phyloP scores from a whole-genome alignment of 192 early-diverging fungal species.

The Podila horticola region DNA sequence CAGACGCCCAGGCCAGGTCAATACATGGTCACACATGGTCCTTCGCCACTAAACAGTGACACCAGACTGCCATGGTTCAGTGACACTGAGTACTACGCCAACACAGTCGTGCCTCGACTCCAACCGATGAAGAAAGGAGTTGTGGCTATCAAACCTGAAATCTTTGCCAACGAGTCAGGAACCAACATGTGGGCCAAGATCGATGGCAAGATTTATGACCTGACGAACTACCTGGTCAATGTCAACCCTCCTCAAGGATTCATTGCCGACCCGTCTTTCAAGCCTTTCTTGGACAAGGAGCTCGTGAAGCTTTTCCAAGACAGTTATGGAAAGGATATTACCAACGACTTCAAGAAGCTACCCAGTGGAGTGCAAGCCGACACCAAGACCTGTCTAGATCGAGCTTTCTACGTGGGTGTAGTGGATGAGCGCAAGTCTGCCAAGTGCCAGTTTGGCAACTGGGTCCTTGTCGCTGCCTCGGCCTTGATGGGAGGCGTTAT shows the following conservation, averaged over 20 bases:
- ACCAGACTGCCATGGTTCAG: constrained; percentile 28
- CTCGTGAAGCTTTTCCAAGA: constrained; percentile 55
- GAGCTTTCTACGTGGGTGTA: constrained; percentile 72
- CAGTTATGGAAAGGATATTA: constrained; percentile 61
- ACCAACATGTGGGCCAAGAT: constrained; percentile 59
- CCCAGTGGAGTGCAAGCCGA: constrained; percentile 22
- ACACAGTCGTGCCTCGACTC: constrained; percentile 57
- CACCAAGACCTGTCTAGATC: constrained; percentile 68
- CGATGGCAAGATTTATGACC: constrained; percentile 72
- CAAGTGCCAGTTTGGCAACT: constrained; percentile 71
- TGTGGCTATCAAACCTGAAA: constrained; percentile 74
- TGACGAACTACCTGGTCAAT: constrained; percentile 70
- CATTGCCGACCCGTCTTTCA: constrained; percentile 54
- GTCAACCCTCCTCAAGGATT: constrained; percentile 52
- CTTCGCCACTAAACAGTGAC: constrained; percentile 6
- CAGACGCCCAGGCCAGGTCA: background rate
- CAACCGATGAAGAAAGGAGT: constrained; percentile 66
- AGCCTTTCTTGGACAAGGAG: constrained; percentile 48
- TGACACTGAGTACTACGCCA: constrained; percentile 41
- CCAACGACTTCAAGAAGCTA: constrained; percentile 53
- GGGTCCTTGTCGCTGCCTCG: constrained; percentile 71
- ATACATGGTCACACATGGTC: constrained; percentile 37
- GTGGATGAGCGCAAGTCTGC: constrained; percentile 68
- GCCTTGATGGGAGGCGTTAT: constrained; percentile 74
- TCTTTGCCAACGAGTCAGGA: constrained; percentile 59